A percentile compares a stretch with the other conserved stretches of the same genome.
phyloP scores from a whole-genome alignment of 208 protist genomes.

The Trichomonas vaginalis region DNA sequence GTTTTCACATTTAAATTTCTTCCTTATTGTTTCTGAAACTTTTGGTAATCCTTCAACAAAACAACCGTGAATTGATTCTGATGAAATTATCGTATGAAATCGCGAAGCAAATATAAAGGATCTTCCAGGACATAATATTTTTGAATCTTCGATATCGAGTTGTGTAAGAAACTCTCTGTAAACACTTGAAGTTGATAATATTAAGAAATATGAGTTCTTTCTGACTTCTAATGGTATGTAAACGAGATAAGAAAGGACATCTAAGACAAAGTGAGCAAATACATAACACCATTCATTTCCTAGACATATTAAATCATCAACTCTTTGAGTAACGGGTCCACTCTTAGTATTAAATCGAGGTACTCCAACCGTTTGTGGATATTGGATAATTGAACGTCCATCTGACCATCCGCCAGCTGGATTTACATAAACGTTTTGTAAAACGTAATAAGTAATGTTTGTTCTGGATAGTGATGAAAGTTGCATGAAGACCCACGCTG shows the following conservation, averaged over 20 bases:
- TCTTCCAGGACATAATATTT: background rate
- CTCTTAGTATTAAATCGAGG: background rate
- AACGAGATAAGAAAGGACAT: background rate
- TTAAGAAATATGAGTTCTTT: background rate
- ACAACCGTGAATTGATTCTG: background rate
- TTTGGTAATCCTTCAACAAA: background rate
- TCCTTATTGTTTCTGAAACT: background rate
- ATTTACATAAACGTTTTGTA: background rate
- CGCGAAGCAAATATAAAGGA: background rate
- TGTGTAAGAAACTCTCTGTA: background rate
- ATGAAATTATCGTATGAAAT: background rate
- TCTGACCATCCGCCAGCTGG: background rate
- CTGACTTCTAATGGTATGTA: background rate
- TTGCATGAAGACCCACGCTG: background rate
- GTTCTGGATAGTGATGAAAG: background rate
- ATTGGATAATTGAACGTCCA: background rate
- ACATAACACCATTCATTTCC: background rate
- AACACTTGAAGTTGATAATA: background rate
- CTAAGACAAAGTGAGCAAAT: background rate
- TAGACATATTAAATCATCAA: background rate
- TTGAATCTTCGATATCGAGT: background rate
- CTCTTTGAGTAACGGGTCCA: background rate
- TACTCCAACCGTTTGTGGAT: background rate
- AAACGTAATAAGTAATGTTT: background rate
- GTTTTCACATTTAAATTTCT: background rate